phyloP scores from a whole-genome alignment of 176 grass and related monocot genomes.

The Triticum timopheevii region DNA sequence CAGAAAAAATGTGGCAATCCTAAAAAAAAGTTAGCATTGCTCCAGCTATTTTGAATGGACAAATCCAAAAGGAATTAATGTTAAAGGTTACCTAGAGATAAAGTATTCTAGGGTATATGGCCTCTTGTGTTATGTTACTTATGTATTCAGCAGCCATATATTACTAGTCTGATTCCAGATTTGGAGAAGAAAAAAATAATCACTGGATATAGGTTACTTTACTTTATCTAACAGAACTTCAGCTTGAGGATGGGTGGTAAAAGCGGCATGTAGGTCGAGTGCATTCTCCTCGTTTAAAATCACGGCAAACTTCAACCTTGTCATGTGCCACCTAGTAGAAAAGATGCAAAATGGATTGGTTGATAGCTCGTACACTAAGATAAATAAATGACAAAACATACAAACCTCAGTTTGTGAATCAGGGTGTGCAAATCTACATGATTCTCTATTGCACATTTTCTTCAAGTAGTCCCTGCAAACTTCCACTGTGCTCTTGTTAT shows the following conservation, averaged over 20 bases:
- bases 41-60: constrained; percentile 19
- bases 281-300: constrained; percentile 66
- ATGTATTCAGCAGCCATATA: constrained; percentile 16
- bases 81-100: constrained; percentile 8
- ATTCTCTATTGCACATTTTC: constrained; percentile 63
- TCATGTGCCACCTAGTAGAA: constrained; percentile 36
- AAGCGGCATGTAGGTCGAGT: constrained; percentile 55
- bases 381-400: neutral
- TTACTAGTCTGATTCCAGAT: neutral
- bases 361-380: constrained; percentile 7
- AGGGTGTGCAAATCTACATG: constrained; percentile 60
- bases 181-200: neutral
- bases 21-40: neutral
- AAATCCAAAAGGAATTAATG: constrained; percentile 16
- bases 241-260: constrained; percentile 54
- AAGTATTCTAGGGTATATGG: neutral
- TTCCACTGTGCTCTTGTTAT: constrained; percentile 32
- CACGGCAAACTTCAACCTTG: constrained; percentile 69
- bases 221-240: constrained; percentile 50
- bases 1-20: neutral
- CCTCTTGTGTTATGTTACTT: neutral
- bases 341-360: neutral
- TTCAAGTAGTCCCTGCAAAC: constrained; percentile 77
- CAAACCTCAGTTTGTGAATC: constrained; percentile 45
- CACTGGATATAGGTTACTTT: constrained; percentile 45